Base-by-base conservation (phyloP, 2,329 filamentous ascomycete species). In the Pseudocercospora eumusae region DNA sequence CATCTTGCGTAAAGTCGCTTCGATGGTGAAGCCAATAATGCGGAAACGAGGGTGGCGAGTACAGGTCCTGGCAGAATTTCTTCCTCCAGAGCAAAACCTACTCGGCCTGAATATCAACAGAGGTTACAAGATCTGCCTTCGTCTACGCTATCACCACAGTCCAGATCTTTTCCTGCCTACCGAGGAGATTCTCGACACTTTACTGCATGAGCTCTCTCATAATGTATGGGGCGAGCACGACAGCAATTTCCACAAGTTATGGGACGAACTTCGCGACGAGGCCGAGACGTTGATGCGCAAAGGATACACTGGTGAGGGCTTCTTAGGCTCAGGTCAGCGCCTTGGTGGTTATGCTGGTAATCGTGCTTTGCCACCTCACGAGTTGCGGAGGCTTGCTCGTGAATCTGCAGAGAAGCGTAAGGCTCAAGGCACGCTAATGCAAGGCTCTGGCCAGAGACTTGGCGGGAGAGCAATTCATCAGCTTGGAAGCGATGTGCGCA, bases 21-120 rank as follows among this genome's bases (percentile, higher is more conserved):
- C 92, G 25, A 78, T 96, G 61, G 93, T 97, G 64, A 97, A 96
- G 75, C 93, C 93, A 18, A 91, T 98, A 65, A 98, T 98, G 93
- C 84, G 92, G 66, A 91, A 91, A 53, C 86, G 91, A 47, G 83
- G 83, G 59, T 98, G 92, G 91, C 88, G 82, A 65, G 91, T 98
- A 33, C 83, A 84, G 27, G 85, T 90, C 53, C 83, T 98, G 15
- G 86, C 88, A 54, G 93, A 98, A 75, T 96, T 98, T 77, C 90
- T 91, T 63, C 93, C 93, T 0, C 81, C 86, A 11, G 83, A 95
- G 69, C 77, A 80, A 31, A 90, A 89, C 67, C 80, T 96, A 1
- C 79, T 96, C 44, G 93, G 89, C 18, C 78, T 96, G 25, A 97
- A 98, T 70, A 82, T 89, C 69, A 90, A 93, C 71, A 77, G 78